A percentile compares a stretch with the other conserved stretches of the same genome.
phyloP scores from a whole-genome alignment of 768 basidiomycete species.

The Rubroboletus pulcherrimus region DNA sequence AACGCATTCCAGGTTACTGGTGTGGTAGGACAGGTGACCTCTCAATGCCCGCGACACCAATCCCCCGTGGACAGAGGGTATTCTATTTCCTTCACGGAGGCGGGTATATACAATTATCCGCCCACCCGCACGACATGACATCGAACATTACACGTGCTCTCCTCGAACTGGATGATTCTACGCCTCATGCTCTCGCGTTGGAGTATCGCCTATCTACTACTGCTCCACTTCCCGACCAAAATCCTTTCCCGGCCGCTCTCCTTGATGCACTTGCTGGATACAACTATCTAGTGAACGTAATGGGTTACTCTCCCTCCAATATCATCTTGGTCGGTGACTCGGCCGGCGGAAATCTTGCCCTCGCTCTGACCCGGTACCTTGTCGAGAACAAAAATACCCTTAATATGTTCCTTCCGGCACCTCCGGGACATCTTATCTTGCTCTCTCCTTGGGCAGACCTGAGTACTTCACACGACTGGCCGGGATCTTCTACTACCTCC shows the following conservation, averaged over 20 bases:
- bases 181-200: slow-evolving; percentile 53
- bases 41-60: slow-evolving; percentile 32
- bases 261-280: slow-evolving; percentile 75
- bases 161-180: slow-evolving; percentile 40
- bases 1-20: slow-evolving; percentile 58
- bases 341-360: slow-evolving; percentile 71
- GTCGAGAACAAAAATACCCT: slow-evolving; percentile 41
- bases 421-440: slow-evolving; percentile 47
- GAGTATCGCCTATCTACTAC: slow-evolving; percentile 69
- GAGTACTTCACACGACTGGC: slow-evolving; percentile 34
- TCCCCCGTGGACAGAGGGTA: slow-evolving; percentile 51
- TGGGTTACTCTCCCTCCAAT: slow-evolving; percentile 54
- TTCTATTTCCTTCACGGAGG: slow-evolving; percentile 66
- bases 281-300: slow-evolving; percentile 55
- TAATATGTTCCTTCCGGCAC: slow-evolving; percentile 34
- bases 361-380: slow-evolving; percentile 60
- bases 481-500: slow-evolving; percentile 36
- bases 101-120: slow-evolving; percentile 50
- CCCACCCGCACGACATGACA: slow-evolving; percentile 50
- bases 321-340: slow-evolving; percentile 74
- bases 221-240: slow-evolving; percentile 37
- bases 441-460: slow-evolving; percentile 59
- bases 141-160: slow-evolving; percentile 45
- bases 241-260: slow-evolving; percentile 73
- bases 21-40: slow-evolving; percentile 39